Percentiles rank a stretch among this genome's conserved stretches.
These are phyloP conservation scores for Cryphonectria carpinicola DNA, from an alignment of 2,329 filamentous ascomycete species.

Conservation along the genomic window DNA sequence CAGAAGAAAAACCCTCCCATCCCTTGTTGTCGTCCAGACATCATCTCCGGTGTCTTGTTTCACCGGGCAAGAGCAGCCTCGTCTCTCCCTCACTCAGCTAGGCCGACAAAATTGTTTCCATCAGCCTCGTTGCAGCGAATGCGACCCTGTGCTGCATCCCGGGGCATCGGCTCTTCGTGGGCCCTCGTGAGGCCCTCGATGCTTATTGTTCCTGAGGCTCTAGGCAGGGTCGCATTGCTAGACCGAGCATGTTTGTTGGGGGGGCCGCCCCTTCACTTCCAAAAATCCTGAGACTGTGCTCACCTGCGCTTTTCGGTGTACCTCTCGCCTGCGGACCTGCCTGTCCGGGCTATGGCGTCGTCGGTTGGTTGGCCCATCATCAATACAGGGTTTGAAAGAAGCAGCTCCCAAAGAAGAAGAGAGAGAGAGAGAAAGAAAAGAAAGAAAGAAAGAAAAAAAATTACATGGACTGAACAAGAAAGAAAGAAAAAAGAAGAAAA, in stretches of 20 bases:
- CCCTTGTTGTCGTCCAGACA: not conserved
- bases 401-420: not conserved
- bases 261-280: not conserved
- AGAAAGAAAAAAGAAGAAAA: not conserved
- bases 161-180: conserved; percentile 5
- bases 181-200: not conserved
- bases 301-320: conserved; percentile 10
- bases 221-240: conserved; percentile 3
- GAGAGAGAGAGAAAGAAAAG: not conserved
- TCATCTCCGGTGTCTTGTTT: conserved; percentile 1
- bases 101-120: not conserved
- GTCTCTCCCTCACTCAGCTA: conserved; percentile 8
- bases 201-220: conserved; percentile 11
- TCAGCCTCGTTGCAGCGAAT: conserved; percentile 11
- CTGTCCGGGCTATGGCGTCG: not conserved
- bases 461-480: not conserved
- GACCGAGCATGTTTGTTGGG: not conserved
- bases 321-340: not conserved
- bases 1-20: not conserved
- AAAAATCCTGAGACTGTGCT: not conserved
- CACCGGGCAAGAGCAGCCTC: not conserved
- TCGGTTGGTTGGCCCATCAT: not conserved
- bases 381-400: not conserved
- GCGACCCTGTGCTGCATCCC: not conserved
- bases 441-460: not conserved